Evolutionary conservation across 73 alveolate species (phyloP).

Genomic region (Blepharisma stoltei): DNA sequence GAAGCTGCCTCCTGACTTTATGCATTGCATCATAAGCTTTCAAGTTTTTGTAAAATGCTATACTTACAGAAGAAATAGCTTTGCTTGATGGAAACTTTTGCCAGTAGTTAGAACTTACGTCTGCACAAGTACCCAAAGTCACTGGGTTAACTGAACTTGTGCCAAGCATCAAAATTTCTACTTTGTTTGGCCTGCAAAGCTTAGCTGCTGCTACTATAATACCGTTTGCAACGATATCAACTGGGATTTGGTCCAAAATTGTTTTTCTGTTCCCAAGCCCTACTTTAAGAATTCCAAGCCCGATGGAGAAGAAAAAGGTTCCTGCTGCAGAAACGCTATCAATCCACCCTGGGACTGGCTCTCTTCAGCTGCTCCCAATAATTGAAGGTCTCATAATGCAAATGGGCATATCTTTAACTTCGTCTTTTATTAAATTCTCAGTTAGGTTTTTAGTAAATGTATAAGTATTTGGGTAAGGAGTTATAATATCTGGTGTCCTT

Average conservation of each 20-base stretch:
- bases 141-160: slow-evolving; percentile 71
- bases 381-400: slow-evolving; percentile 81
- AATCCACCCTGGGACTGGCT: slow-evolving; percentile 94
- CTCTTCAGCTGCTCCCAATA: slow-evolving; percentile 71
- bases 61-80: slow-evolving; percentile 42
- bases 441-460: slow-evolving; percentile 80
- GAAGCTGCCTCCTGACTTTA: slow-evolving; percentile 47
- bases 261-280: slow-evolving; percentile 53
- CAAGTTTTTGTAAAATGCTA: slow-evolving; percentile 39
- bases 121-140: slow-evolving; percentile 57
- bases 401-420: slow-evolving; percentile 56
- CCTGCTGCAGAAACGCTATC: slow-evolving; percentile 83
- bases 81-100: slow-evolving; percentile 48
- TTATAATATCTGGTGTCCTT: slow-evolving; percentile 51
- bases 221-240: slow-evolving; percentile 72
- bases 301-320: slow-evolving; percentile 66
- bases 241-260: slow-evolving; percentile 87
- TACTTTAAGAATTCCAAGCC: slow-evolving; percentile 75
- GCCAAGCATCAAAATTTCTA: slow-evolving; percentile 52
- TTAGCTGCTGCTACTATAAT: slow-evolving; percentile 44
- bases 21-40: slow-evolving; percentile 31
- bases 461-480: slow-evolving; percentile 85
- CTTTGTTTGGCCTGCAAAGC: not conserved
- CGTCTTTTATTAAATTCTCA: slow-evolving; percentile 62
- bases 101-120: slow-evolving; percentile 43